Evolutionary conservation across 2,329 filamentous ascomycete species (phyloP).

Genomic region (Tolypocladium sp.): DNA sequence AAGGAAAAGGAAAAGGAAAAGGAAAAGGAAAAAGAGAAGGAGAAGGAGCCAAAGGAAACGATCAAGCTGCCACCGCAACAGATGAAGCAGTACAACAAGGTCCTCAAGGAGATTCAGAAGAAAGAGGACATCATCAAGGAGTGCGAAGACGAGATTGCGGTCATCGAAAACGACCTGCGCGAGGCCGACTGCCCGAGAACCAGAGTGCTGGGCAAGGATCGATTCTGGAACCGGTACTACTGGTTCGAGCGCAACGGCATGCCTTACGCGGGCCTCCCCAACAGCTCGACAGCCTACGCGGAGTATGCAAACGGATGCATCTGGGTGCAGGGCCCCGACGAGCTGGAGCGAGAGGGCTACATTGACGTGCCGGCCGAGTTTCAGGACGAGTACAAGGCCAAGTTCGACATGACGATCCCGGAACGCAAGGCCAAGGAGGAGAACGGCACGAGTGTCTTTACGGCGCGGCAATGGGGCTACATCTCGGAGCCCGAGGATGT

Average conservation of each 20-base stretch:
- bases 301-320: constrained; percentile 90
- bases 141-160: constrained; percentile 76
- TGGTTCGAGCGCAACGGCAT: constrained; percentile 99
- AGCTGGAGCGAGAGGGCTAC: constrained; percentile 77
- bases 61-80: constrained; percentile 60
- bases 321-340: constrained; percentile 93
- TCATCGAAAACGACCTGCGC: constrained; percentile 83
- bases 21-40: constrained; percentile 45
- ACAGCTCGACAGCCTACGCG: constrained; percentile 78
- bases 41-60: constrained; percentile 57
- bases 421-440: constrained; percentile 84
- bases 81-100: constrained; percentile 79
- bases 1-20: constrained; percentile 62
- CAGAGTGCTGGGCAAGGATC: constrained; percentile 81
- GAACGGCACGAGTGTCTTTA: constrained; percentile 67
- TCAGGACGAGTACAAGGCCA: constrained; percentile 64
- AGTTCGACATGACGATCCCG: constrained; percentile 73
- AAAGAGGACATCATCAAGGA: constrained; percentile 72
- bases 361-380: constrained; percentile 67
- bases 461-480: constrained; percentile 82
- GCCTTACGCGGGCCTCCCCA: constrained; percentile 83
- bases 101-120: constrained; percentile 82
- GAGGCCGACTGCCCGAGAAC: constrained; percentile 91
- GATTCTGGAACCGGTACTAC: constrained; percentile 97
- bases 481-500: constrained; percentile 73